Evolutionary conservation across 2,329 filamentous ascomycete genomes (phyloP).

Genomic region (Trichoderma atrobrunneum): DNA sequence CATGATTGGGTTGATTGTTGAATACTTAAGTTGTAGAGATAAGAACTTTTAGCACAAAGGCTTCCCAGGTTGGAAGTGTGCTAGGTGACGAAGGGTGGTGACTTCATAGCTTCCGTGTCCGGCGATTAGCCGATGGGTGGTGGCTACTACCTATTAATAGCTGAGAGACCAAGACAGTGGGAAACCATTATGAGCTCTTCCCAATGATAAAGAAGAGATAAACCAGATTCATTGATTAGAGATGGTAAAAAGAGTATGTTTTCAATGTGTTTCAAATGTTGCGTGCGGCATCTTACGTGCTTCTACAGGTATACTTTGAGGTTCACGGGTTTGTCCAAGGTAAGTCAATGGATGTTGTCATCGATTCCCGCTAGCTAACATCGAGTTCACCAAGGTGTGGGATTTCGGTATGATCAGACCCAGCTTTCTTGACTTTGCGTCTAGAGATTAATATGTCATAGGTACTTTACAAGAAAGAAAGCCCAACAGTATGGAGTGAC

Average conservation of each 20-base stretch:
- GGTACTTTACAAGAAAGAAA: conserved; percentile 54
- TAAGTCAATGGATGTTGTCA: conserved; percentile 29
- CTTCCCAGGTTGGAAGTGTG: background rate
- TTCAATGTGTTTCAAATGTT: background rate
- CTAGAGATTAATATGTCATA: conserved; percentile 25
- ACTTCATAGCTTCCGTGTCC: conserved; percentile 9
- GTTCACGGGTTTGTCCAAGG: conserved; percentile 67
- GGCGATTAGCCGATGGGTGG: conserved; percentile 10
- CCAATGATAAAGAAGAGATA: background rate
- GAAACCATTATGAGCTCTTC: background rate
- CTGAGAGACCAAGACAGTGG: background rate
- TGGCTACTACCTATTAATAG: background rate
- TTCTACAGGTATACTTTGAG: conserved; percentile 55
- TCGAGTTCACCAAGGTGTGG: conserved; percentile 45
- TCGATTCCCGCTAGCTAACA: conserved; percentile 26
- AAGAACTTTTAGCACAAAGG: background rate
- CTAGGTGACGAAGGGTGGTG: conserved; percentile 8
- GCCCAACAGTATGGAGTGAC: conserved; percentile 51
- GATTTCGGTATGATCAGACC: conserved; percentile 45
- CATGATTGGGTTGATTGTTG: conserved; percentile 22
- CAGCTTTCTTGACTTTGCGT: background rate
- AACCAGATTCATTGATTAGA: background rate
- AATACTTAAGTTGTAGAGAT: background rate
- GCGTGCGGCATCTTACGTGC: background rate
- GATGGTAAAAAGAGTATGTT: conserved; percentile 37